These are phyloP conservation scores for Rhytidhysteron rufulum DNA, from an alignment of 2,329 filamentous ascomycete genomes.

Conservation along the genomic window DNA sequence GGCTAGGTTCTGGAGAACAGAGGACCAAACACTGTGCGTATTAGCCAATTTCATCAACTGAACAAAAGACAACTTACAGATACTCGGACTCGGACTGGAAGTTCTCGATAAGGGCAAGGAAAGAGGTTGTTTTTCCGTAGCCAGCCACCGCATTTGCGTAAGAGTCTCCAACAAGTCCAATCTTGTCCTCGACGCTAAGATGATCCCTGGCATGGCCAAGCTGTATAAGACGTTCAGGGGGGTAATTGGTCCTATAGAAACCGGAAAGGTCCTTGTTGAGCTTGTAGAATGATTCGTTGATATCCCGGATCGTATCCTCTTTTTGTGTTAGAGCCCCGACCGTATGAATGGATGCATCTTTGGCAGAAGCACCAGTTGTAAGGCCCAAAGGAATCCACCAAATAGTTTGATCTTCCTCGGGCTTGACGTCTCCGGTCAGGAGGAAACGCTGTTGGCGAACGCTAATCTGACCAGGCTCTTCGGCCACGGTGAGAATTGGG, in stretches of 20 bases:
- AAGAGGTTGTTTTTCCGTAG: slow-evolving; percentile 72
- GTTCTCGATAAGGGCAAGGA: slow-evolving; percentile 81
- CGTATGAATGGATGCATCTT: slow-evolving; percentile 59
- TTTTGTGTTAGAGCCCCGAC: slow-evolving; percentile 69
- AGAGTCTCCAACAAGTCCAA: slow-evolving; percentile 85
- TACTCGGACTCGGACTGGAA: slow-evolving; percentile 79
- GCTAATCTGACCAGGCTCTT: slow-evolving; percentile 76
- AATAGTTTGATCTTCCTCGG: slow-evolving; percentile 83
- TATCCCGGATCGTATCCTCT: slow-evolving; percentile 68
- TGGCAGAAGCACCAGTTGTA: slow-evolving; percentile 60
- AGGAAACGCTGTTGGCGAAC: slow-evolving; percentile 87
- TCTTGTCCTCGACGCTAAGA: slow-evolving; percentile 83
- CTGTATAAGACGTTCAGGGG: slow-evolving; percentile 74
- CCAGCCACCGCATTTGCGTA: slow-evolving; percentile 86
- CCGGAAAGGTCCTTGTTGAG: slow-evolving; percentile 86
- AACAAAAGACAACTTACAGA: slow-evolving; percentile 46
- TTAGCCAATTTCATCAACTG: slow-evolving; percentile 5
- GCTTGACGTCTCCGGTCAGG: slow-evolving; percentile 82
- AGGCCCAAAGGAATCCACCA: slow-evolving; percentile 96
- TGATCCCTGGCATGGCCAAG: slow-evolving; percentile 73
- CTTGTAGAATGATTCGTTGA: slow-evolving; percentile 84
- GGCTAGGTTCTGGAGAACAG: slow-evolving; percentile 72
- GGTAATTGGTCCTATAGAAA: slow-evolving; percentile 92
- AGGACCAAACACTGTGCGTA: slow-evolving; percentile 68
- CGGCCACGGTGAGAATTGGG: slow-evolving; percentile 80